phyloP scores from a whole-genome alignment of 495 filamentous ascomycete species.

The Xylaria bambusicola region DNA sequence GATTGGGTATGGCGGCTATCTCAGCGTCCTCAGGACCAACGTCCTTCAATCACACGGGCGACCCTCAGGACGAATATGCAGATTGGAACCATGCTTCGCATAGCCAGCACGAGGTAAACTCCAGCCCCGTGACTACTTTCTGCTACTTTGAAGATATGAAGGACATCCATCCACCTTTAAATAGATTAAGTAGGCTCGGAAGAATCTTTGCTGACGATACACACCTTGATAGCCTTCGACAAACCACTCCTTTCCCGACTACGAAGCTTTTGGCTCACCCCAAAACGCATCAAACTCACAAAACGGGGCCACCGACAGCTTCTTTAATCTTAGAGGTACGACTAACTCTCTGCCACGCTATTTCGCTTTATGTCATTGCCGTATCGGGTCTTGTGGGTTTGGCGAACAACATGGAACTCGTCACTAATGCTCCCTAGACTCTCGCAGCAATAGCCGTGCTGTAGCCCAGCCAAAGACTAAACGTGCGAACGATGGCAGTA shows the following conservation, averaged over 20 bases:
- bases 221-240: constrained; percentile 19
- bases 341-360: neutral
- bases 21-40: constrained; percentile 49
- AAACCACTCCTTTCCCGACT: constrained; percentile 24
- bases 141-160: too few species aligned
- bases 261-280: constrained; percentile 22
- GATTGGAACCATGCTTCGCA: constrained; percentile 54
- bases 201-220: constrained; percentile 16
- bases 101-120: constrained; percentile 41
- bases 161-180: too few species aligned
- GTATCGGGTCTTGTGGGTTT: neutral
- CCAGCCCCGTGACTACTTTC: too few species aligned
- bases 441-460: constrained; percentile 38
- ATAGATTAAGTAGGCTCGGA: neutral
- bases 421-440: constrained; percentile 11
- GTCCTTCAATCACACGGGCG: constrained; percentile 53
- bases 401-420: neutral
- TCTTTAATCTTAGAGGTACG: constrained; percentile 26
- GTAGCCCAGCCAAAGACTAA: constrained; percentile 3
- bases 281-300: constrained; percentile 27
- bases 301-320: constrained; percentile 35
- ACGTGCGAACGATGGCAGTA: constrained; percentile 3
- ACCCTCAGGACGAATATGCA: constrained; percentile 50
- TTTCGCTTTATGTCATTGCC: neutral
- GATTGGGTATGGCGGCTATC: constrained; percentile 51